Conservation (phyloP, 495 filamentous ascomycete species). For the Talaromyces liani region DNA sequence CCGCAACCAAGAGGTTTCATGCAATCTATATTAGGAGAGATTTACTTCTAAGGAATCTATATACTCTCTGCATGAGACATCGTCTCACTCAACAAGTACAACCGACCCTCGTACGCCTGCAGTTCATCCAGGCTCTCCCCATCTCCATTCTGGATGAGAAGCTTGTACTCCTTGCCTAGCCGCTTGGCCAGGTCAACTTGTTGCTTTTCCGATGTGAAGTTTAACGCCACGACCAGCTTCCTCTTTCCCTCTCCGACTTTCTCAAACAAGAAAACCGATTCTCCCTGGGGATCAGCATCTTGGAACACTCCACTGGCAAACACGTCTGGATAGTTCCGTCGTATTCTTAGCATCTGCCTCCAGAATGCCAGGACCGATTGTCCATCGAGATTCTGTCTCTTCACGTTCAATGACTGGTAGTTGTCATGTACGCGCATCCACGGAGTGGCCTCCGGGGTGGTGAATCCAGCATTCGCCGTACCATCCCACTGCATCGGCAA, state of each 20-base stretch:
- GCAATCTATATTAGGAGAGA: not conserved
- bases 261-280: constrained; percentile 23
- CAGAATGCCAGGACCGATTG: constrained; percentile 41
- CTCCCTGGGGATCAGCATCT: constrained; percentile 27
- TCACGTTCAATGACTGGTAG: constrained; percentile 44
- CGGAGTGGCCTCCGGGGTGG: constrained; percentile 25
- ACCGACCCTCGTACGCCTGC: constrained; percentile 17
- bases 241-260: constrained; percentile 8
- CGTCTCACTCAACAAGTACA: constrained; percentile 11
- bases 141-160: constrained; percentile 13
- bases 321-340: constrained; percentile 32
- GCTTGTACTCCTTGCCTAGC: constrained; percentile 10
- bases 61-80: not conserved
- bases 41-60: too few species aligned
- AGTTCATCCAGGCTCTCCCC: constrained; percentile 11
- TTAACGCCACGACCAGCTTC: constrained; percentile 17
- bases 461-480: constrained; percentile 47
- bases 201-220: constrained; percentile 17
- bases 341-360: constrained; percentile 29
- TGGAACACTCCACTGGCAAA: constrained; percentile 41
- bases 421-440: constrained; percentile 56
- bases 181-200: constrained; percentile 15
- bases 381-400: constrained; percentile 29
- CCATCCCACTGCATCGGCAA: constrained; percentile 57
- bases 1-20: too few species aligned